These are phyloP conservation scores for Cichorium intybus DNA, from an alignment of 140 eudicot species.

Conservation along the genomic window DNA sequence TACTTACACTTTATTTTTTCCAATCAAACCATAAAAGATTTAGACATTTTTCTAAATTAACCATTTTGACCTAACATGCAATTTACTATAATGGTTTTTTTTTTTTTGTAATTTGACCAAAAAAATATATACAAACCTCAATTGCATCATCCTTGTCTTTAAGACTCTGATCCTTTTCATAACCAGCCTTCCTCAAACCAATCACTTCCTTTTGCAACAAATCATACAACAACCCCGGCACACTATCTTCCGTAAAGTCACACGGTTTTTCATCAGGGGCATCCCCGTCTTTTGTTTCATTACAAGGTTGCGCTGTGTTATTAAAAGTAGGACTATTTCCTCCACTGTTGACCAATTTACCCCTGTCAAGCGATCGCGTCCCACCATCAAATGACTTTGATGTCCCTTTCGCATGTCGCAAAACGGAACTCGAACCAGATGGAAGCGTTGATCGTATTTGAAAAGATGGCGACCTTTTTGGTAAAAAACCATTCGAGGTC, in stretches of 20 bases:
- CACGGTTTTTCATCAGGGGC: slow-evolving; percentile 52
- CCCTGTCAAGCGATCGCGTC: slow-evolving; percentile 82
- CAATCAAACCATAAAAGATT: no score
- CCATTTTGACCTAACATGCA: no score
- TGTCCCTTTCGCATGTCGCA: slow-evolving; percentile 90
- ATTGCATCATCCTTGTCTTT: slow-evolving; percentile 98
- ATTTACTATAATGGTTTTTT: background rate
- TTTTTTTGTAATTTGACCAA: background rate
- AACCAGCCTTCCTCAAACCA: slow-evolving; percentile 76
- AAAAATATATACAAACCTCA: slow-evolving; percentile 59
- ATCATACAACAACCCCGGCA: slow-evolving; percentile 90
- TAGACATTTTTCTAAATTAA: no score
- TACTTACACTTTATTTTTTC: no score
- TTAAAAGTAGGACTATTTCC: slow-evolving; percentile 61
- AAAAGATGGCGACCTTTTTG: slow-evolving; percentile 81
- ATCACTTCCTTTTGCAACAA: slow-evolving; percentile 92
- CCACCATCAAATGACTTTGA: slow-evolving; percentile 99
- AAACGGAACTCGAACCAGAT: slow-evolving; percentile 70
- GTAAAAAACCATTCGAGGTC: slow-evolving; percentile 82
- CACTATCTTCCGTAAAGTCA: slow-evolving; percentile 72
- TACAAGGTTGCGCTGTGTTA: slow-evolving; percentile 42
- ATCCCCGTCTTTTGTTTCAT: slow-evolving; percentile 54
- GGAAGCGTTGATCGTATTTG: slow-evolving; percentile 71
- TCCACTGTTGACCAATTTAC: slow-evolving; percentile 69
- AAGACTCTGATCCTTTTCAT: slow-evolving; percentile 96